Base-by-base conservation (phyloP, 345 rosid genomes). In the Firmiana major region DNA sequence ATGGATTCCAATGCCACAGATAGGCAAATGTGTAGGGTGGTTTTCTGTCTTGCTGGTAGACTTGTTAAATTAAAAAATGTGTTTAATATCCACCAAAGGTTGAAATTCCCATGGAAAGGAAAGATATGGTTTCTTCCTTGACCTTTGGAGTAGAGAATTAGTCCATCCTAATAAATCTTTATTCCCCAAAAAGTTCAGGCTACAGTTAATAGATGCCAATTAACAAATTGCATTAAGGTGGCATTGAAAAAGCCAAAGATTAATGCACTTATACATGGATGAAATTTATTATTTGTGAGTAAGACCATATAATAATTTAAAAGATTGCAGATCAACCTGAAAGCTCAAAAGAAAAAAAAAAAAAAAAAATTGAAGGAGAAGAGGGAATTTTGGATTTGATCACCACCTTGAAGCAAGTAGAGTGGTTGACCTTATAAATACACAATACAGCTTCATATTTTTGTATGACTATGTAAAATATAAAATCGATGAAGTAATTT, bases 91-190 rank as follows among this genome's bases (percentile, higher is more conserved):
- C 43, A 63, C 9, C 65, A 63, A 63, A 24, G 54, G 63, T 73
- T 78, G 77, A 72, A 53, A 66, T 72, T 73, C 63, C 43, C 24
- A 59, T 28, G 28, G 17, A 68, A 53, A 51, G 40, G 2, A 26
- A 28, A 8, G 24, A 49, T 55, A 28, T 28, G 22, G 16, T 4
- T 55, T 51, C 71, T 53, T 64, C 22, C 68, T 76, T 76, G 73
- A 51, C 83, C 58, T 53, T 76, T 70, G 75, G 31, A 80, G 75
- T 13, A 43, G 54, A 42, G 70, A 75, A 59, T 51, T 21, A 46
- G 76, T 53, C 74, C 71, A 58, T 75, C 71, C 58, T 62, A 70
- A 24, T 62, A 54, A 70, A 49, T 24, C 69, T 45, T 54, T 77
- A 59, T 49, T 53, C 62, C 24, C 59, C 63, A 13, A 17, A 49